These are phyloP conservation scores for Ustilago shanxiensis DNA, from an alignment of 1,284 basidiomycete genomes.

Conservation along the genomic window DNA sequence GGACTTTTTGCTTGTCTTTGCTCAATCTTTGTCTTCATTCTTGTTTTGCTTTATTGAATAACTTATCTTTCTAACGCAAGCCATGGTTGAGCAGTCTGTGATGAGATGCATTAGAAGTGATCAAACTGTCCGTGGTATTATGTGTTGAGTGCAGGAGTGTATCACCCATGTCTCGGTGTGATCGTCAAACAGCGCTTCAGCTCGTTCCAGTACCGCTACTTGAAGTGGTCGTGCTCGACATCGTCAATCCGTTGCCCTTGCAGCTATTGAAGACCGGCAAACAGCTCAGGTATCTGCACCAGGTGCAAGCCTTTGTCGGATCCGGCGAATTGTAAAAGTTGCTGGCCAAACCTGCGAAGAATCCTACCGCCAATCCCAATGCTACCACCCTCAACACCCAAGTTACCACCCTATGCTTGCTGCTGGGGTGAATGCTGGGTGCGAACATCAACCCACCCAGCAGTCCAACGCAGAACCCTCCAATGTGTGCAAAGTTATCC, in stretches of 20 bases:
- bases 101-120: not conserved
- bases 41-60: not conserved
- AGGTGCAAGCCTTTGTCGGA: slow-evolving; percentile 78
- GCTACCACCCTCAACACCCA: slow-evolving; percentile 82
- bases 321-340: slow-evolving; percentile 88
- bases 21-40: not conserved
- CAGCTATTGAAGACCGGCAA: slow-evolving; percentile 59
- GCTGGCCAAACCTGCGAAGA: slow-evolving; percentile 83
- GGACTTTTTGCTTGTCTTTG: not conserved
- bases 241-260: slow-evolving; percentile 58
- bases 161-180: not conserved
- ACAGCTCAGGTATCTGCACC: slow-evolving; percentile 77
- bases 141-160: not conserved
- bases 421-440: slow-evolving; percentile 83
- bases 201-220: slow-evolving; percentile 1
- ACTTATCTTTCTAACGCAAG: not conserved
- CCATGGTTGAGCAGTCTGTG: not conserved
- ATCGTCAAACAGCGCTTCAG: not conserved
- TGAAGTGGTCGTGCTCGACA: slow-evolving; percentile 21
- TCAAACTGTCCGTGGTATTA: slow-evolving; percentile 1
- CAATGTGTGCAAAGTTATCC: slow-evolving; percentile 73
- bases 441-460: slow-evolving; percentile 83
- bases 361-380: slow-evolving; percentile 79
- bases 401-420: slow-evolving; percentile 79
- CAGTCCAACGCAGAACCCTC: slow-evolving; percentile 72